A percentile compares a stretch with the other conserved stretches of the same genome.
These are phyloP conservation scores for Penicillium ochrochloron DNA, from an alignment of 495 filamentous ascomycete species.

Conservation along the genomic window DNA sequence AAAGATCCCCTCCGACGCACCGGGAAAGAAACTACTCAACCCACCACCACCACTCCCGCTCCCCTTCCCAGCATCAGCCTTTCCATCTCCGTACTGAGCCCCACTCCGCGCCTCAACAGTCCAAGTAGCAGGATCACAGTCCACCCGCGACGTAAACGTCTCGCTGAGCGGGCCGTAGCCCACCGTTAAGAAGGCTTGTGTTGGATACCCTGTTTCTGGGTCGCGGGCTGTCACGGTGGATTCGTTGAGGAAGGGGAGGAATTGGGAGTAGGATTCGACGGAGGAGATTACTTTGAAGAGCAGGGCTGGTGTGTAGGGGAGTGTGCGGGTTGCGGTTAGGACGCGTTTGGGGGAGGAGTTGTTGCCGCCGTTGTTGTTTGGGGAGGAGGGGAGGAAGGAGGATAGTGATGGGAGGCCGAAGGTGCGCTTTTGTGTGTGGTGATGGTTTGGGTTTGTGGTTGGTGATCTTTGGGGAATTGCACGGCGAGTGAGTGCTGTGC, in stretches of 20 bases:
- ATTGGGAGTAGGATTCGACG: constrained; percentile 76
- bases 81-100: constrained; percentile 39
- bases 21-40: constrained; percentile 40
- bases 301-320: constrained; percentile 70
- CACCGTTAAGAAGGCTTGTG: constrained; percentile 76
- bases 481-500: constrained; percentile 17
- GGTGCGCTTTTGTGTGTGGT: constrained; percentile 16
- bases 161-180: constrained; percentile 85
- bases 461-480: not conserved
- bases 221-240: constrained; percentile 71
- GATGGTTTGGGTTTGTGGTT: constrained; percentile 9
- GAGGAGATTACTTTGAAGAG: constrained; percentile 86
- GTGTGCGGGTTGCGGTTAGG: constrained; percentile 73
- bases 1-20: constrained; percentile 63
- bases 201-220: constrained; percentile 61
- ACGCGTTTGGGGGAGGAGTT: constrained; percentile 43
- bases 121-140: constrained; percentile 64
- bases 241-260: constrained; percentile 82
- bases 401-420: constrained; percentile 43
- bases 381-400: constrained; percentile 37
- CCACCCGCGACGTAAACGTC: constrained; percentile 73
- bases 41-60: constrained; percentile 9
- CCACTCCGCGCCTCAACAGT: constrained; percentile 82
- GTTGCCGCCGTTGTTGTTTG: constrained; percentile 34
- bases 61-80: constrained; percentile 17